Evolutionary conservation across 2,329 filamentous ascomycete species (phyloP), one percentile per base, ranked within the genome.

Genomic region (Colletotrichum viniferum): DNA sequence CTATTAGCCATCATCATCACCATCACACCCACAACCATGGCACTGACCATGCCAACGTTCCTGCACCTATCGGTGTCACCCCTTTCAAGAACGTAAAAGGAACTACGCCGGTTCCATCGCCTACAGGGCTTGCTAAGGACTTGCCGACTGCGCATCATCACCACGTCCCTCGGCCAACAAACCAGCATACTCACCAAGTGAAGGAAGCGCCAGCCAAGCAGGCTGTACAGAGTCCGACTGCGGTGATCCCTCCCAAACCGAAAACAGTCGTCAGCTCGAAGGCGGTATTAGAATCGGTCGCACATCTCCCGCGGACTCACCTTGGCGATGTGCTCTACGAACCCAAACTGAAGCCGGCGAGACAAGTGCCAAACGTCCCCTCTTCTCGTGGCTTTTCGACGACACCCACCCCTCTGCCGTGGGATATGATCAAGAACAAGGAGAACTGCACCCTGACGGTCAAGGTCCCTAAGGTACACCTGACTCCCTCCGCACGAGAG

Each of bases 391-490:
- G 87, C 6, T 89, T 86, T 78, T 82, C 86, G 7, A 90, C 90
- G 0, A 91, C 87, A 4, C 95, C 94, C 0, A 92, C 90, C 69
- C 94, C 94, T 1, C 87, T 98, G 2, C 96, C 96, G 0, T 91
- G 91, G 76, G 95, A 96, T 55, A 86, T 89, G 78, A 92, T 92
- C 70, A 86, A 94, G 77, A 92, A 91, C 60, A 94, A 95, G 75
- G 94, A 96, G 78, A 98, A 98, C 80, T 98, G 95, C 82, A 97
- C 95, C 0, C 92, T 97, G 77, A 98, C 95, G 0, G 90, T 99
- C 76, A 95, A 97, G 79, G 92, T 99, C 8, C 94, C 96, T 3
- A 92, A 94, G 32, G 91, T 94, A 63, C 95, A 97, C 80, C 87
- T 99, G 9, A 91, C 91, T 10, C 84, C 91, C 1, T 85, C 88